phyloP scores from a whole-genome alignment of 2,329 filamentous ascomycete genomes.

The Fusarium transvaalense region DNA sequence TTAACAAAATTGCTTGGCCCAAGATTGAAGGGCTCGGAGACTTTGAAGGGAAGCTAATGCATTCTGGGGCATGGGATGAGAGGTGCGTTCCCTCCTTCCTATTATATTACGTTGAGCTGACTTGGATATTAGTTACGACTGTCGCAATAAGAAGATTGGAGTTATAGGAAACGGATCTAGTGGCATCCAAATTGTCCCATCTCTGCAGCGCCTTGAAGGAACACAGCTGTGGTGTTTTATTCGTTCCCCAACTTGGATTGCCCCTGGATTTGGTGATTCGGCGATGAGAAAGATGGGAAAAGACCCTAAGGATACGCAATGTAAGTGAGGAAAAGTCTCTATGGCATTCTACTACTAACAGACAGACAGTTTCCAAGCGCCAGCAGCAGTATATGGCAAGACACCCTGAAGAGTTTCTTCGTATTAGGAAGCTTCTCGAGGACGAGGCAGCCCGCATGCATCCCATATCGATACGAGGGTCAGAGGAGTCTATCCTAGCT shows the following conservation, averaged over 20 bases:
- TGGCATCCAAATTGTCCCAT: not conserved
- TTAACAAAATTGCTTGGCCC: not conserved
- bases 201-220: not conserved
- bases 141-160: not conserved
- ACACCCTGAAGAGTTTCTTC: slow-evolving; percentile 10
- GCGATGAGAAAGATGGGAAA: slow-evolving; percentile 22
- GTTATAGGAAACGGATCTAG: not conserved
- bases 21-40: not conserved
- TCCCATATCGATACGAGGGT: slow-evolving; percentile 9
- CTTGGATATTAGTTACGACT: not conserved
- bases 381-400: slow-evolving; percentile 28
- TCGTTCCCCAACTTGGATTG: not conserved
- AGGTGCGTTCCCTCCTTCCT: not conserved
- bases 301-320: slow-evolving; percentile 19
- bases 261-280: slow-evolving; percentile 7
- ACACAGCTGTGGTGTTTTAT: not conserved
- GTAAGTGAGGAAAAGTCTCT: not conserved
- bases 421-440: slow-evolving; percentile 22
- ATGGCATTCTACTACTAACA: not conserved
- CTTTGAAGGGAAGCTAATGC: not conserved
- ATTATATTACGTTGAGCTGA: not conserved
- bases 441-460: slow-evolving; percentile 6
- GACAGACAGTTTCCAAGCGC: slow-evolving; percentile 7
- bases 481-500: not conserved
- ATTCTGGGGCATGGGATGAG: not conserved